Base-by-base conservation (phyloP, 352 stramenopile species). In the Phytopythium aichiense region DNA sequence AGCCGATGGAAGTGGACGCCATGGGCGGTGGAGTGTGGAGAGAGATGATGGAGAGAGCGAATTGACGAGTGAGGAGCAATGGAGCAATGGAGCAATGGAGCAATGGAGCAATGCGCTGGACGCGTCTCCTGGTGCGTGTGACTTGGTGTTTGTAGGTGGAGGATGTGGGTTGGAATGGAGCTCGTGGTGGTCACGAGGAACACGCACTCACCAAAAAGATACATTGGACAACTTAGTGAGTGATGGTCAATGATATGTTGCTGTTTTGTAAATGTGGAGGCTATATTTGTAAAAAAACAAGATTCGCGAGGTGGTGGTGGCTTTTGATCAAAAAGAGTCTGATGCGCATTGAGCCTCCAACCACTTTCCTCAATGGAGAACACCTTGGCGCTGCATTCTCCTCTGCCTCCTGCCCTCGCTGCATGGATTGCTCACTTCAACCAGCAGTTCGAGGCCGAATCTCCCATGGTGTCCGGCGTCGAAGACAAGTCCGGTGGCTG, bases 1-100 rank as follows among this genome's bases (percentile, higher is more conserved):
- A 87, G 9, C 66, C 66, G 49, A 76, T 31, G 23, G 55, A 50
- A 15, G 37, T 18, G 38, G 33, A 22, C 1, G 55, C 9, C n/a
- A 33, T 38, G 37, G 37, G 42, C 15, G 45, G 30, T 15, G 31
- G 3, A 1, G n/a, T 8, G 20, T 4, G 20, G 15, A 15, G 12
- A 4, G 38, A 7, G 28, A 31, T 31, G 28, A 31, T 48, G 35
- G 28, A 31, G 40, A 40, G 38, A 16, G 25, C 18, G 23, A 37
- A 18, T n/a, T 31, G 22, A 7, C 5, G 46, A 59, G 54, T n/a
- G 23, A 38, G 11, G 9, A 22, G 35, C 40, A 31, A 4, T 48
- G 40, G 6, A 23, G 38, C 9, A 20, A 15, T 7, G 18, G 20
- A 49, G 28, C 28, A 31, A 31, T 31, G 28, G 28, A 25, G 42